phyloP scores from a whole-genome alignment of 2,329 filamentous ascomycete species.

The Fusarium napiforme region DNA sequence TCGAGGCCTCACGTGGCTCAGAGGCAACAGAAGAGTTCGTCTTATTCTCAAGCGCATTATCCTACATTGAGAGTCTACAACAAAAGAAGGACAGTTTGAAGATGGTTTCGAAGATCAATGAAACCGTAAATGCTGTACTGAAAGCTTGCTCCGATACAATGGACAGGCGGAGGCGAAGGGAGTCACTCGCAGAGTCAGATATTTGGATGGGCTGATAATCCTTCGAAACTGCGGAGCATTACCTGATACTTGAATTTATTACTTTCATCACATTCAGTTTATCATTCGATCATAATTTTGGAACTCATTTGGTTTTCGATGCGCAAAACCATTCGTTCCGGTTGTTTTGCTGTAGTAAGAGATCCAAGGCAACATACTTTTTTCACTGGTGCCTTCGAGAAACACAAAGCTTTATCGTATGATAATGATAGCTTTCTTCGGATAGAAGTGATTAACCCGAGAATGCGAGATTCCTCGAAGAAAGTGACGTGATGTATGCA shows the following conservation, averaged over 20 bases:
- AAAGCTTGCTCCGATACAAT: not conserved
- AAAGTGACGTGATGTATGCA: not conserved
- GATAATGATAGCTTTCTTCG: not conserved
- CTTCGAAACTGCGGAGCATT: rapidly evolving
- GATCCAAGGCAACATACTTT: not conserved
- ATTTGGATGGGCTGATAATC: not conserved
- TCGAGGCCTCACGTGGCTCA: not conserved
- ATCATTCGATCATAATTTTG: rapidly evolving
- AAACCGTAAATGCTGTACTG: not conserved
- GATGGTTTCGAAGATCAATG: rapidly evolving
- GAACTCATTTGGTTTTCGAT: not conserved
- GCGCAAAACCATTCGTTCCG: not conserved
- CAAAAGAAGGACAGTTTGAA: rapidly evolving
- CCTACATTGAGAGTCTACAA: not conserved
- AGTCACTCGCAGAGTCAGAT: not conserved
- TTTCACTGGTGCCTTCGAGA: rapidly evolving
- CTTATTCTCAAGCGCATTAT: not conserved
- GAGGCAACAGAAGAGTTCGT: not conserved
- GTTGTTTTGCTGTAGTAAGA: not conserved
- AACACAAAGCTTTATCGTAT: too few species aligned
- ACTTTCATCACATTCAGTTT: rapidly evolving
- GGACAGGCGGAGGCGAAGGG: not conserved
- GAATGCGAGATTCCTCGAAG: not conserved
- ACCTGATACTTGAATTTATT: rapidly evolving
- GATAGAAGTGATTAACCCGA: not conserved